Base-by-base conservation (phyloP, 2,329 filamentous ascomycete species). In the Diplodia sapinea region DNA sequence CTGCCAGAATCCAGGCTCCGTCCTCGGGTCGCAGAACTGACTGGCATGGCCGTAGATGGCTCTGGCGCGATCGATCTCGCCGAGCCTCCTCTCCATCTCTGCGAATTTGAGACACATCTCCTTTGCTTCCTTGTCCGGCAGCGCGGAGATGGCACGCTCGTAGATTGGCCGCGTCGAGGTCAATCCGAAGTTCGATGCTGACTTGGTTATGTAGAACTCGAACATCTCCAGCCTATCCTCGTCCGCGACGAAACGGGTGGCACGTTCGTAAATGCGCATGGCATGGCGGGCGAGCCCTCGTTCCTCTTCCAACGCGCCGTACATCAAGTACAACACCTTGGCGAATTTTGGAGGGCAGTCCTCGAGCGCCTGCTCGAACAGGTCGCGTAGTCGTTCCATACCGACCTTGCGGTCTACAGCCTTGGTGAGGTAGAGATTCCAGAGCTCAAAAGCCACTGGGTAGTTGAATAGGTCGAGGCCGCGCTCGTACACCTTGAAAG, bases 31-130 rank as follows among this genome's bases (percentile, higher is more conserved):
- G 81, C 93, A 97, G 80, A 98, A 99, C 78, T 99, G 95, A 52
- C 92, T 96, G 13, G 92, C 95, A 76, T 99, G 95, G 1, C 94
- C 94, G 76, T 96, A 99, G 72, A 99, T 98, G 8, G 94, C 94
- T 73, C 95, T 86, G 50, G 95, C 94, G 68, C 96, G 89, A 78
- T 99, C 95, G 77, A 99, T 96, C 77, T 97, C 93, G 70, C 94
- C 94, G 5, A 97, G 82, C 36, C 93, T 84, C 73, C 94, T 89
- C 82, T 97, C 93, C 93, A 97, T 96, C 74, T 97, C 93, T 1
- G 95, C 95, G 76, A 99, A 99, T 77, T 97, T 98, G 77, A 99
- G 88, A 80, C 95, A 99, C 95, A 99, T 99, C 73, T 95, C 92
- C 76, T 94, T 93, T 7, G 94, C 95, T 79, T 98, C 95, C 70